Evolutionary conservation across 2,329 filamentous ascomycete species (phyloP), one percentile per base, ranked within the genome.

Genomic region (Cercospora sojina): DNA sequence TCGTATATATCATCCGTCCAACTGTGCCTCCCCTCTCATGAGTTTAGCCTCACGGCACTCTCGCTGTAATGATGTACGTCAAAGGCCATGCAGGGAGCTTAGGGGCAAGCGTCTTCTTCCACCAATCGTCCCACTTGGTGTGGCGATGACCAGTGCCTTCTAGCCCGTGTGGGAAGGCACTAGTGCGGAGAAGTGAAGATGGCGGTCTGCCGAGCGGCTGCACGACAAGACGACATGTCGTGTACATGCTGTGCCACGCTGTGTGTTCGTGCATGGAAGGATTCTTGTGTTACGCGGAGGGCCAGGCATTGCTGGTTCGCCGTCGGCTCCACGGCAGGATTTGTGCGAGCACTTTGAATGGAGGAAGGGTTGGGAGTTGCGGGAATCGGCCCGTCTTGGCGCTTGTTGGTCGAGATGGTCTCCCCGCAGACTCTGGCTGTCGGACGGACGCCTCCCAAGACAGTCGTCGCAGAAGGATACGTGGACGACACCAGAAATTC

Each of bases 101-200:
- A 8, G 55, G 62, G 62, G 63, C 32, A 35, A 35, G 27, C 35
- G 31, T 62, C 58, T 59, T 53, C 47, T 67, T 65, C 63, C 66
- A 65, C 66, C 66, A 67, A 67, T 67, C 47, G 20, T 62, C 31
- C 56, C 43, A 41, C 43, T 41, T 35, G 20, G 23, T 27, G 31
- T n/a, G 29, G 38, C 55, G 57, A 55, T 38, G 51, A 63, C 43
- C 38, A 27, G 43, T 43, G 27, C 47, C 41, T 58, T 59, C 57
- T 64, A 64, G 62, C 65, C 57, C 32, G 55, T 57, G 43, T 61
- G 49, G 65, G 65, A 61, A 64, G 20, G 27, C 56, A 64, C 65
- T 67, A 64, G 65, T 67, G 65, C 61, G 65, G 65, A 67, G 65
- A 57, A 64, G 60, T 64, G 65, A 64, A 64, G 65, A 35, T 43